Evolutionary conservation across 2,329 filamentous ascomycete genomes (phyloP), one percentile per base, ranked within the genome.

Genomic region (Epicoccum sorghinum): DNA sequence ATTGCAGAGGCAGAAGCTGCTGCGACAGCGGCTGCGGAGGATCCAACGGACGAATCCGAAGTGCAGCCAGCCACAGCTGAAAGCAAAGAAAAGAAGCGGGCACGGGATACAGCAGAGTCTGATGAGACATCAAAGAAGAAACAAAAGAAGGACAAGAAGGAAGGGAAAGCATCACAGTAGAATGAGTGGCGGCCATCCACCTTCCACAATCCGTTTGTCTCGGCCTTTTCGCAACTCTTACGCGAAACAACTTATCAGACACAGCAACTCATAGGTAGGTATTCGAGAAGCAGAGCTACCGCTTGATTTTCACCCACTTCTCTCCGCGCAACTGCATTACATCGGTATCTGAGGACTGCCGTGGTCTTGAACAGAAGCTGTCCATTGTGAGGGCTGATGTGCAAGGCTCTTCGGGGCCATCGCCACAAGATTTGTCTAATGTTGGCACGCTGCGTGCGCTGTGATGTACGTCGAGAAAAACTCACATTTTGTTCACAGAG

Each of bases 1-100:
- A 50, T 57, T 22, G 39, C 52, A 9, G 58, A 58, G 30, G 55
- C 39, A 7, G 59, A 48, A 3, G 56, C 43, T 23, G 59, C 39
- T 1, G 42, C 58, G 14, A 46, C 55, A 14, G 45, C 45, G 14
- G 38, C 13, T 7, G 48, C 37, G 8, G 29, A 45, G 36, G 54
- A 30, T 12, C 14, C 35, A 3, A 33, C 33, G 10, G 25, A 10
- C 1, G 25, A 40, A 8, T 10, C 27, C 7, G 24, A 8, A 13
- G 30, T 36, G 7, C 35, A 48, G 6, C 7, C 29, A 6, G 25
- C 14, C 9, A 13, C 29, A 18, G 24, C 27, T 3, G 41, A 48
- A 35, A 48, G 35, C 24, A 45, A 46, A 12, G 44, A 57, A 10
- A 52, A 46, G 45, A 57, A 52, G 36, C 45, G 49, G 24, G 49